Evolutionary conservation across 1,139 yeast genomes (phyloP).

Genomic region (Geotrichum carabidarum): DNA sequence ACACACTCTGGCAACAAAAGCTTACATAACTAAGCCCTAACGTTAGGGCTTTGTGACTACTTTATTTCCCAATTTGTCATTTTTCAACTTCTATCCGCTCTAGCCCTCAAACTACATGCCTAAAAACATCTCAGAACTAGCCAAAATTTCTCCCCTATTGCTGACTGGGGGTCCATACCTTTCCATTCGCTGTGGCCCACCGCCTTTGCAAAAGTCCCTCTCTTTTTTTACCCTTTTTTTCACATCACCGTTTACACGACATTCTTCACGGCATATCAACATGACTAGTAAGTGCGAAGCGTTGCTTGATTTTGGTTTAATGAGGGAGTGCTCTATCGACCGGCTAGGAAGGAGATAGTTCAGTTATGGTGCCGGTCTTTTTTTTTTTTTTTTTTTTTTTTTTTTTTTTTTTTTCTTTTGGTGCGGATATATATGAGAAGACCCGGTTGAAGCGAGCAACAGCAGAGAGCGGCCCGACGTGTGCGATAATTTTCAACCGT

Average conservation of each 20-base stretch:
- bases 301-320: background rate
- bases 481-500: background rate
- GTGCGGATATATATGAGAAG: too few species aligned
- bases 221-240: background rate
- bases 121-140: background rate
- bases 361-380: too few species aligned
- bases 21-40: constrained; percentile 6
- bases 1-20: too few species aligned
- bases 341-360: too few species aligned
- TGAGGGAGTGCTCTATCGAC: too few species aligned
- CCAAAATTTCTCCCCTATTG: background rate
- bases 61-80: background rate
- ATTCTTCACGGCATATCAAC: constrained; percentile 19
- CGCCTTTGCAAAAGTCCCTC: constrained; percentile 7
- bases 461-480: too few species aligned
- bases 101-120: background rate
- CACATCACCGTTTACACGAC: constrained; percentile 12
- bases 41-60: constrained; percentile 15
- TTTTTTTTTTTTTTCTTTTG: too few species aligned
- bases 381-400: too few species aligned
- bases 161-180: too few species aligned
- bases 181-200: background rate
- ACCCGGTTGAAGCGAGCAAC: too few species aligned
- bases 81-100: background rate
- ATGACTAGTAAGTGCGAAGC: constrained; percentile 21